phyloP scores from a whole-genome alignment of 495 filamentous ascomycete species.

The Rusavskia elegans region DNA sequence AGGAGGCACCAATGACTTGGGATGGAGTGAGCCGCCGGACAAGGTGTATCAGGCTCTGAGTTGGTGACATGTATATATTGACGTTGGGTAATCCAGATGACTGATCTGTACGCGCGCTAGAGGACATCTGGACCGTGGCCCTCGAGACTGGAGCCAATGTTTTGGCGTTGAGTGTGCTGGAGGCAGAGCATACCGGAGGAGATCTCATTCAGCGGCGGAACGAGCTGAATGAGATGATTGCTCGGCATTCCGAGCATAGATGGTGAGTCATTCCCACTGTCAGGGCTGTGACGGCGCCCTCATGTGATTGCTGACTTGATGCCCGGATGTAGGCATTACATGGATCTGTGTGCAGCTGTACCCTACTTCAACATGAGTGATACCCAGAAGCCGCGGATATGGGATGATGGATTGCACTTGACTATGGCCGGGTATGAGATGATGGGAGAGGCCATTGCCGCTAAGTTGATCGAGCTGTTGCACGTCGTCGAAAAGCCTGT shows the following conservation, averaged over 20 bases:
- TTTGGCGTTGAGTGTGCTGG: slow-evolving; percentile 44
- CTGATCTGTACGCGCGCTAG: slow-evolving; percentile 9
- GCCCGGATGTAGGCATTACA: slow-evolving; percentile 8
- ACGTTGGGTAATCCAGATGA: background rate
- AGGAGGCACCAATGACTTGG: slow-evolving; percentile 45
- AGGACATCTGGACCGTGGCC: slow-evolving; percentile 29
- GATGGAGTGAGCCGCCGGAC: slow-evolving; percentile 14
- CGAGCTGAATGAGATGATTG: slow-evolving; percentile 36
- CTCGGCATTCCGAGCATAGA: slow-evolving; percentile 23
- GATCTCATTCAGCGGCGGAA: slow-evolving; percentile 16
- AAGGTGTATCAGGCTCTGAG: slow-evolving; percentile 28
- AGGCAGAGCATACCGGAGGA: slow-evolving; percentile 19
- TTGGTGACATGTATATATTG: background rate
- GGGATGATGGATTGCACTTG: slow-evolving; percentile 48
- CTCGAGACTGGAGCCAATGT: slow-evolving; percentile 32
- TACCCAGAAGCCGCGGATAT: slow-evolving; percentile 27
- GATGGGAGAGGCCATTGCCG: slow-evolving; percentile 37
- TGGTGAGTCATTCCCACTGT: slow-evolving; percentile 22
- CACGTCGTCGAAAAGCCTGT: slow-evolving; percentile 1
- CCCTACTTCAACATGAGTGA: slow-evolving; percentile 33
- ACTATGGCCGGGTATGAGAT: slow-evolving; percentile 40
- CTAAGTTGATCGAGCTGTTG: slow-evolving; percentile 26
- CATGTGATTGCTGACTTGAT: no score
- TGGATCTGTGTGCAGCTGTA: slow-evolving; percentile 35
- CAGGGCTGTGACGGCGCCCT: no score